Conservation (phyloP, 2,329 filamentous ascomycete species). For the Bipolaris sorokiniana region DNA sequence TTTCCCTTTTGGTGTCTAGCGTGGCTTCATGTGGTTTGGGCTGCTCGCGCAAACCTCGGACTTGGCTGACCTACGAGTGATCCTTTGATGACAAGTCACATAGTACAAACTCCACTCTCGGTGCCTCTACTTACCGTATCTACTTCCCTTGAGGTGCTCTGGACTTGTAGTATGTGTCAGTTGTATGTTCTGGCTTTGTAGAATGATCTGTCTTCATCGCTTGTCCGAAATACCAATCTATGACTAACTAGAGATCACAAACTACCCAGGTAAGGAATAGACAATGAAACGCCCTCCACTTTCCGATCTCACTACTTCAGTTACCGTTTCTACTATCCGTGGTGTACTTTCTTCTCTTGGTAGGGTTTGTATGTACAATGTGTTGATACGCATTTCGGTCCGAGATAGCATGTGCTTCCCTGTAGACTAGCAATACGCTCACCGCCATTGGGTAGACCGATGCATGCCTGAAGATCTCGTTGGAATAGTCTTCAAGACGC, state of each 20-base stretch:
- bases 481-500: not conserved
- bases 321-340: not conserved
- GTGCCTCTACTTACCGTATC: constrained; percentile 12
- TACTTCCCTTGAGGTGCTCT: constrained; percentile 7
- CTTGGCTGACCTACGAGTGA: not conserved
- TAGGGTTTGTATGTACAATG: not conserved
- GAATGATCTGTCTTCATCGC: not conserved
- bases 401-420: not conserved
- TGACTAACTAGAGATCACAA: not conserved
- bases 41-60: constrained; percentile 9
- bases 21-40: not conserved
- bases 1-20: constrained; percentile 2
- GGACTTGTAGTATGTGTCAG: not conserved
- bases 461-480: not conserved
- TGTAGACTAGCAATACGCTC: not conserved
- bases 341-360: not conserved
- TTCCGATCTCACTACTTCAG: not conserved
- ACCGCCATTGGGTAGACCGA: not conserved
- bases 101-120: constrained; percentile 9
- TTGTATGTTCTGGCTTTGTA: not conserved
- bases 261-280: not conserved
- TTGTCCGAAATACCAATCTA: too few species aligned
- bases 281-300: not conserved
- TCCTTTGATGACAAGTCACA: constrained; percentile 1
- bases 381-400: not conserved